Conservation (phyloP, 78 protist species). For the Dictyostelium intermedium region DNA sequence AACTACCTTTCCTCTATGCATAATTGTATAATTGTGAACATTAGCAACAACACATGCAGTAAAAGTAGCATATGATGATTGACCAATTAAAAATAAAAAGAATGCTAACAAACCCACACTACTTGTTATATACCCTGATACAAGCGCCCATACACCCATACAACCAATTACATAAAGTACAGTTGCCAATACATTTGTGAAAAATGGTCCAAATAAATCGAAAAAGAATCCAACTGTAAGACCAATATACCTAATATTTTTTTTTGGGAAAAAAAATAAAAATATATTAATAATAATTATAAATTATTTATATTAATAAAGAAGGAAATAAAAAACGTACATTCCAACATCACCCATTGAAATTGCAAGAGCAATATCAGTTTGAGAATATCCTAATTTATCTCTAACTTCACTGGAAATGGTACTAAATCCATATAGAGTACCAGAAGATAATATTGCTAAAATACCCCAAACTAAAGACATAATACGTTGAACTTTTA, state of each 20-base stretch:
- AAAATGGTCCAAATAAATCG: constrained; percentile 58
- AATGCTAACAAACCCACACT: neutral
- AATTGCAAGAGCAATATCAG: constrained; percentile 28
- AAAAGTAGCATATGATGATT: constrained; percentile 38
- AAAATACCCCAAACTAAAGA: constrained; percentile 17
- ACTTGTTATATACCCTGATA: neutral
- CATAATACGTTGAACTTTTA: neutral
- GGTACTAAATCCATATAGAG: constrained; percentile 36
- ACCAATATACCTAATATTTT: constrained; percentile 21
- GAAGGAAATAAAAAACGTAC: neutral
- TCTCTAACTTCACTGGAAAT: constrained; percentile 34
- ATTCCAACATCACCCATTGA: constrained; percentile 71
- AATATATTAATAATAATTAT: too few relatives aligned
- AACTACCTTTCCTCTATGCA: constrained; percentile 46
- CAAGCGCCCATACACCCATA: constrained; percentile 22
- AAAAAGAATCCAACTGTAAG: constrained; percentile 46
- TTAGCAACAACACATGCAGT: constrained; percentile 46
- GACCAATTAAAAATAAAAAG: constrained; percentile 62
- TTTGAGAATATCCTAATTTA: constrained; percentile 11
- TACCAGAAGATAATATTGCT: constrained; percentile 29
- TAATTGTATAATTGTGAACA: constrained; percentile 25
- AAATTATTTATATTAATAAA: too few relatives aligned
- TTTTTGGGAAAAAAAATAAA: neutral
- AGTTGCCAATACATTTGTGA: constrained; percentile 6
- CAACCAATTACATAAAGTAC: constrained; percentile 10